Evolutionary conservation across 176 grass and related monocot genomes (phyloP).

Genomic region (Ensete glaucum): DNA sequence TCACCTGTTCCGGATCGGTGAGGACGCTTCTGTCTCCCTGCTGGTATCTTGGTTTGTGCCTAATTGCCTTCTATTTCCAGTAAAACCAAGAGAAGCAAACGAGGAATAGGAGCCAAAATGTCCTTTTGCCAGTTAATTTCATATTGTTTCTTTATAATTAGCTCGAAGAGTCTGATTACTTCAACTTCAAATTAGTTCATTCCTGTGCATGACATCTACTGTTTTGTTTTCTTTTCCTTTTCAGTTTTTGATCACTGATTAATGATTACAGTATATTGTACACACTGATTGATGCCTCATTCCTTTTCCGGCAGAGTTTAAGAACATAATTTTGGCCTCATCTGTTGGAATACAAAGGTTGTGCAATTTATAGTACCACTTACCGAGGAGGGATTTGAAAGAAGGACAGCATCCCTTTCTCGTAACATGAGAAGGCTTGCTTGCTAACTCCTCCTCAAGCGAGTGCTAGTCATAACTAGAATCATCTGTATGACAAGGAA

Average conservation of each 20-base stretch:
- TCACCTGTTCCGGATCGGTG: constrained; percentile 17
- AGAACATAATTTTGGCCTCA: no score
- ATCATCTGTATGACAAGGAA: neutral
- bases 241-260: no score
- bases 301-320: no score
- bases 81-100: neutral
- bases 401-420: neutral
- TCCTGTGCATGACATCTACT: no score
- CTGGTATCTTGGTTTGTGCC: neutral
- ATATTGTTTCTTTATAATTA: neutral
- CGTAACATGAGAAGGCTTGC: neutral
- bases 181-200: no score
- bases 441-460: neutral
- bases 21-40: neutral
- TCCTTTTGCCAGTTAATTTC: neutral
- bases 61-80: neutral
- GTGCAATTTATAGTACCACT: neutral
- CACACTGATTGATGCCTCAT: no score
- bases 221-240: no score
- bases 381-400: neutral
- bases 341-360: no score
- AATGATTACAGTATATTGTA: no score
- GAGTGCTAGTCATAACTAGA: neutral
- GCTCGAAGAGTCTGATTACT: neutral
- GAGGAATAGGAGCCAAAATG: neutral